Evolutionary conservation across 257 asterid species (phyloP), one percentile per base, ranked within the genome.

Genomic region (Jasminum sambac): DNA sequence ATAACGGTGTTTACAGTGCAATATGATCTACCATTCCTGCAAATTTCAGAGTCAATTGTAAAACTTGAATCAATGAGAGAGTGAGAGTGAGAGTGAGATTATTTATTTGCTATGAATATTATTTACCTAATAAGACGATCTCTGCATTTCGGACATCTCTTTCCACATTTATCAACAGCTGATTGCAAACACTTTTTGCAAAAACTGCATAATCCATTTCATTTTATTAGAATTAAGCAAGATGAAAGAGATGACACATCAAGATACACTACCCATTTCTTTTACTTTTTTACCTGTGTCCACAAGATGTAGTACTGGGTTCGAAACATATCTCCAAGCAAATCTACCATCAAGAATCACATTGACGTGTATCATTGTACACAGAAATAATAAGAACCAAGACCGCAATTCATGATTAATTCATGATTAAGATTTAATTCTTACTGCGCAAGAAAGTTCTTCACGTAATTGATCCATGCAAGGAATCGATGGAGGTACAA

Each of bases 231-330:
- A 4, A 50, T 50, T 50, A 2, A 55, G 21, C 30, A 21, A 23
- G 23, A 1, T 8, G 9, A 8, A 3, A 55, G 8, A 19, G 62
- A 55, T 23, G 36, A 23, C 62, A 55, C 16, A 23, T 23, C 36
- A 23, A 23, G 21, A 55, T 55, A 19, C 34, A 14, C 13, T 8
- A 19, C 34, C 34, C 34, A 21, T 55, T 19, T 21, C 26, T 55
- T 21, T 21, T 4, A 55, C 34, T 13, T 30, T 30, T 30, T 68
- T 82, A 91, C 99, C 99, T 89, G 88, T 95, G 99, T 46, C 99
- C 99, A 82, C 99, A 95, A 77, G 96, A 83, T 12, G 99, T 95
- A 76, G 97, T 95, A 74, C 97, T 89, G 6, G 99, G 99, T 79
- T 95, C 96, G 26, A 81, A 89, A 77, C 99, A 95, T 46, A 95